Base-by-base conservation (phyloP, 305 asterid genomes). In the Plantago lanceolata region DNA sequence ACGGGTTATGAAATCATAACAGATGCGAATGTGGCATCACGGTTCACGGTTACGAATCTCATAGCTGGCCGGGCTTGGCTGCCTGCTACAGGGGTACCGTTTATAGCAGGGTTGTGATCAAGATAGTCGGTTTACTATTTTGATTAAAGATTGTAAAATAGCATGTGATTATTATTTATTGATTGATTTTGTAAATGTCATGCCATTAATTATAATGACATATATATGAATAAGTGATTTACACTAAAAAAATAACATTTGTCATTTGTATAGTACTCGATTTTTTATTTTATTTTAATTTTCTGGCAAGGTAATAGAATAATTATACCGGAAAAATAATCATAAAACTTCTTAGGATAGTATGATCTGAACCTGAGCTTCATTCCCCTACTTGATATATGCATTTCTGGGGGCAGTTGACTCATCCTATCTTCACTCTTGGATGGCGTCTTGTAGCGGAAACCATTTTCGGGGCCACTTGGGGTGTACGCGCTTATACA, bases 81-180 rank as follows among this genome's bases (percentile, higher is more conserved):
- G 73, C 95, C 97, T 12, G 69, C 87, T 0, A 88, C 96, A 7
- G 94, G 95, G 3, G 88, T 91, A 11, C 97, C 97, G 0, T 91
- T 86, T 71, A 79, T 69, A 4, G 78, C 85, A 13, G 97, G 95
- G 15, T 72, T 91, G 59, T 91, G 80, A 87, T 51, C 63, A 19
- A 60, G 11, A 60, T 45, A 53, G 1, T 16, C 8, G 40, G 50
- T 5, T 13, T 40, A 13, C 20, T 24, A 44, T 60, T n/a, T n/a
- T n/a, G n/a, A 44, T 40, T 59, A 37, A 19, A 5, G 48, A 11
- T 21, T 54, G 15, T 35, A 29, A 57, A 8, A 12, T 59, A 59
- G 35, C 19, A 24, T 51, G 52, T 35, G 16, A 37, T 43, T 52
- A 68, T 70, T 66, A n/a, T n/a, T n/a, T 57, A 29, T 66, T 66